Conservation (phyloP, 2,329 filamentous ascomycete genomes). For the Nigrograna mackinnonii region DNA sequence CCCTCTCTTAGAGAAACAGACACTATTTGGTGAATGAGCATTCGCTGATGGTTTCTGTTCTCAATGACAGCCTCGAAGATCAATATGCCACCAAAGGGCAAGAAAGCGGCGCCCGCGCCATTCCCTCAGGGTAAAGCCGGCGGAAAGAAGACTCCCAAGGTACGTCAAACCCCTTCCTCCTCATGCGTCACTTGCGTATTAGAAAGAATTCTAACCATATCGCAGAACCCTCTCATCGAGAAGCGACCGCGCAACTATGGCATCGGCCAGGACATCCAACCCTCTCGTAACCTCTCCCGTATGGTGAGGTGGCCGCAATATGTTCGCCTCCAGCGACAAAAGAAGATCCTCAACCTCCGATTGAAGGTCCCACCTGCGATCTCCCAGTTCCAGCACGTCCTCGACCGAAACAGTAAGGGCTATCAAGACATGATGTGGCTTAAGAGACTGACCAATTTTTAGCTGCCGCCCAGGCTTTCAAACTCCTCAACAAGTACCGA, state of each 20-base stretch:
- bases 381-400: constrained; percentile 95
- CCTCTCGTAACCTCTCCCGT: constrained; percentile 61
- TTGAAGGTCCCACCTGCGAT: constrained; percentile 98
- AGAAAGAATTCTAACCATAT: too few species aligned
- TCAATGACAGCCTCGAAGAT: constrained; percentile 96
- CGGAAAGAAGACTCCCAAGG: constrained; percentile 95
- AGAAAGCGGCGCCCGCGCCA: constrained; percentile 97
- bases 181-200: constrained; percentile 2
- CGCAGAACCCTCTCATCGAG: constrained; percentile 98
- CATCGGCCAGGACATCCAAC: constrained; percentile 85
- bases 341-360: constrained; percentile 96
- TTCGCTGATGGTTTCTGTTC: constrained; percentile 98
- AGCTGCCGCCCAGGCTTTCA: constrained; percentile 91
- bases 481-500: constrained; percentile 99
- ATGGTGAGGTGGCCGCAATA: constrained; percentile 98
- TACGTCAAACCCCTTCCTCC: constrained; percentile 57
- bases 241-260: constrained; percentile 97
- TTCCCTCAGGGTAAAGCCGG: constrained; percentile 83
- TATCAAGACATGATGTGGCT: constrained; percentile 62
- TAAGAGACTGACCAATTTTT: constrained; percentile 58
- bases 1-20: constrained; percentile 43
- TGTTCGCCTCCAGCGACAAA: constrained; percentile 93
- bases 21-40: constrained; percentile 70
- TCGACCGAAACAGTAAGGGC: constrained; percentile 52
- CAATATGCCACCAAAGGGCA: constrained; percentile 75